These are phyloP conservation scores for Dacryopinax spathularia DNA, from an alignment of 768 basidiomycete species.

Conservation along the genomic window DNA sequence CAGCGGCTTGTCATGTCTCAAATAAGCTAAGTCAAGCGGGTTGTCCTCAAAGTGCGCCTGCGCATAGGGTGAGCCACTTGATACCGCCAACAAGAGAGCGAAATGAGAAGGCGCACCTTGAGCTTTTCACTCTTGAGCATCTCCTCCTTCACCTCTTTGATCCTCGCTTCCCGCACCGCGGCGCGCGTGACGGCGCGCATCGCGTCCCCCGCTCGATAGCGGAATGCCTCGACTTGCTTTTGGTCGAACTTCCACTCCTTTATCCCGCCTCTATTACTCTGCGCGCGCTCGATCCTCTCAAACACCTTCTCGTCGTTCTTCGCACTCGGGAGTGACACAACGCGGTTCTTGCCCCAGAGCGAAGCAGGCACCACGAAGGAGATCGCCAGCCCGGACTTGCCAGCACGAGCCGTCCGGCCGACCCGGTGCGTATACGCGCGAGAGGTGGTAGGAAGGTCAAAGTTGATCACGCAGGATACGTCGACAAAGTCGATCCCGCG, in stretches of 20 bases:
- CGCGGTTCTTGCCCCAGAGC: conserved; percentile 60
- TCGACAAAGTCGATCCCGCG: conserved; percentile 95
- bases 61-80: too few species aligned
- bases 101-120: conserved; percentile 45
- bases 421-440: conserved; percentile 90
- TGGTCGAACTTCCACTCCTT: conserved; percentile 90
- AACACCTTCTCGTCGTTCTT: conserved; percentile 65
- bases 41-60: conserved; percentile 98
- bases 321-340: conserved; percentile 57
- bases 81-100: neutral
- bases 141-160: conserved; percentile 87
- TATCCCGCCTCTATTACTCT: conserved; percentile 44
- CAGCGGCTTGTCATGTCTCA: conserved; percentile 87
- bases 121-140: conserved; percentile 91
- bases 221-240: conserved; percentile 92
- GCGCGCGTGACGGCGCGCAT: conserved; percentile 74
- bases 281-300: conserved; percentile 60
- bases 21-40: conserved; percentile 78
- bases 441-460: conserved; percentile 82
- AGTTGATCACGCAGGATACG: conserved; percentile 94
- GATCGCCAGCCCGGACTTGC: conserved; percentile 78
- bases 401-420: conserved; percentile 91
- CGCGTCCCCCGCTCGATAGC: conserved; percentile 97
- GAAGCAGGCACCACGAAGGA: conserved; percentile 68
- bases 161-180: conserved; percentile 74